Evolutionary conservation across 768 basidiomycete species (phyloP).

Genomic region (Candolleomyces aberdarensis): DNA sequence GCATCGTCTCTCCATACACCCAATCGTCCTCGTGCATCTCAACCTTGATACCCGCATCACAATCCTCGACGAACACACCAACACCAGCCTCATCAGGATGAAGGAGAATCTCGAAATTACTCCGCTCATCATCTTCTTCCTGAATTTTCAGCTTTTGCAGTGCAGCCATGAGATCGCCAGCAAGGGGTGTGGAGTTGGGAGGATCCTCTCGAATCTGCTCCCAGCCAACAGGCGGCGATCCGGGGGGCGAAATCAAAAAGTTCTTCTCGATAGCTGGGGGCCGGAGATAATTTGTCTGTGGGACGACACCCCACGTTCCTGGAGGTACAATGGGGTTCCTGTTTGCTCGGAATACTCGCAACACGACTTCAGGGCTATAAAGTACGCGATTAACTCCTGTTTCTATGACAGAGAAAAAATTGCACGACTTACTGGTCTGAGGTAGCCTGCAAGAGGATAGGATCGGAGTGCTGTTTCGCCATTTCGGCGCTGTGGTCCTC

Average conservation of each 20-base stretch:
- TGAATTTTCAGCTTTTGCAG: conserved; percentile 64
- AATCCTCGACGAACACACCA: conserved; percentile 77
- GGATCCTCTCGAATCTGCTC: conserved; percentile 88
- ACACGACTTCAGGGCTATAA: conserved; percentile 45
- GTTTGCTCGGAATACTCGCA: conserved; percentile 74
- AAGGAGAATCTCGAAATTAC: conserved; percentile 54
- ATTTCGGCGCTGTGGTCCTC: conserved; percentile 58
- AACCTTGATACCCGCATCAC: conserved; percentile 39
- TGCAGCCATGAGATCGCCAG: conserved; percentile 83
- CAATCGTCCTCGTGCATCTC: conserved; percentile 55
- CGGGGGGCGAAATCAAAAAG: conserved; percentile 97
- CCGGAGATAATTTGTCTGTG: conserved; percentile 54
- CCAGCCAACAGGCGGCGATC: conserved; percentile 97
- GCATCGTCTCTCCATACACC: conserved; percentile 59
- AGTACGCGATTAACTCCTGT: conserved; percentile 6
- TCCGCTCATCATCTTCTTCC: conserved; percentile 28
- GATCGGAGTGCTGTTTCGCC: conserved; percentile 67
- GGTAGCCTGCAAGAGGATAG: conserved; percentile 53
- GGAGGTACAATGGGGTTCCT: conserved; percentile 55
- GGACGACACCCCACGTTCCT: conserved; percentile 25
- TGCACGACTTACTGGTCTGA: conserved; percentile 43
- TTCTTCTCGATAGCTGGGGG: conserved; percentile 87
- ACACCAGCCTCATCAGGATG: conserved; percentile 74
- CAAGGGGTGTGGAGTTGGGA: conserved; percentile 79
- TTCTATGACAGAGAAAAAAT: conserved; percentile 6